phyloP scores from a whole-genome alignment of 106 monocot species.

The Posidonia australis region DNA sequence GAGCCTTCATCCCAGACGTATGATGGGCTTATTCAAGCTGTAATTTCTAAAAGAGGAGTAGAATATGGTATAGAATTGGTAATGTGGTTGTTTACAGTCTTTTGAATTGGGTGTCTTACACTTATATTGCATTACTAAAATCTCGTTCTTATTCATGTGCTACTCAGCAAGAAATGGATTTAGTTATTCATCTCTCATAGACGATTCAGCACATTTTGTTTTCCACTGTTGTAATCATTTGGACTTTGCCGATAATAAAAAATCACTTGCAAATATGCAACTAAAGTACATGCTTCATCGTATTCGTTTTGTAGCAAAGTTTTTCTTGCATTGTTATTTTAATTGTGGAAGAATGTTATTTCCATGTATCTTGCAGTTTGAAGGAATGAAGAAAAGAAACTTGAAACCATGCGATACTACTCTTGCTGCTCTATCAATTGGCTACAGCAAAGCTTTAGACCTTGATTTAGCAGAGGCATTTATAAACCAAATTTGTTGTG shows the following conservation, averaged over 20 bases:
- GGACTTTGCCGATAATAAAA: too few relatives aligned
- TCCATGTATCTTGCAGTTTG: constrained; percentile 35
- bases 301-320: too few relatives aligned
- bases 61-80: constrained; percentile 63
- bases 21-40: constrained; percentile 76
- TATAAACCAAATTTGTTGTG: constrained; percentile 41
- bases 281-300: too few relatives aligned
- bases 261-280: too few relatives aligned
- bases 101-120: background rate
- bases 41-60: constrained; percentile 39
- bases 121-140: background rate
- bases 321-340: background rate
- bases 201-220: too few relatives aligned
- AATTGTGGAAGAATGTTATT: background rate
- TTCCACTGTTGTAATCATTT: too few relatives aligned
- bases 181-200: too few relatives aligned
- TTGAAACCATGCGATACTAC: constrained; percentile 53
- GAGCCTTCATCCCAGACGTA: constrained; percentile 58
- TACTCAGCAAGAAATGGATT: too few relatives aligned
- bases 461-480: constrained; percentile 60
- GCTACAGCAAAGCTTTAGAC: constrained; percentile 50
- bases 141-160: background rate
- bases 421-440: constrained; percentile 54
- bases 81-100: constrained; percentile 3
- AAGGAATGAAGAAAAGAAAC: constrained; percentile 48